Evolutionary conservation across 2,329 filamentous ascomycete genomes (phyloP), one percentile per base, ranked within the genome.

Genomic region (Anthostomella pinea): DNA sequence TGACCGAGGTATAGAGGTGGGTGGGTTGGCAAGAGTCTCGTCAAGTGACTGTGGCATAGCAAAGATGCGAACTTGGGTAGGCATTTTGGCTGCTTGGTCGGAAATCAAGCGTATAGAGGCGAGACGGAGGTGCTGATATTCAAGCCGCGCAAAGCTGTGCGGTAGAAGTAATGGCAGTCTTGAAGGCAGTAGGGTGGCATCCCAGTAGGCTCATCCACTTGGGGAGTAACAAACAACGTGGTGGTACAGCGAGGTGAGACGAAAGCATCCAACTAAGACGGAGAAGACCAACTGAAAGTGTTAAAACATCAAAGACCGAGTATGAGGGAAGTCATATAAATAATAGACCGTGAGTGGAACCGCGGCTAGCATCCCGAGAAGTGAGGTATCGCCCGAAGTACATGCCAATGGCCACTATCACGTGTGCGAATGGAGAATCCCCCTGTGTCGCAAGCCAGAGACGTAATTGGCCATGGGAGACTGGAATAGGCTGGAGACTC

Each of bases 81-180:
- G 68, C 75, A 82, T 81, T 48, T 56, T 63, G 64, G 76, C 60
- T 77, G 72, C 55, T 63, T 54, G 56, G 14, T 53, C 51, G 48
- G 24, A 37, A 61, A 54, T 74, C 71, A 87, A 65, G 74, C 76
- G 70, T 87, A 88, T 36, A 87, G 70, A 52, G 85, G 82, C 50
- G 84, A 87, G 64, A 95, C 79, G 57, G 70, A 77, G 54, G 86
- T 94, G 67, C 81, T 77, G 54, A 95, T 81, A 59, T 85, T 91
- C 54, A 95, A 72, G 60, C 89, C 83, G 72, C 87, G 87, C 68
- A 95, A 70, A 60, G 87, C 85, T 65, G 83, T 94, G 72, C 87
- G 87, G 72, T 87, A 93, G 69, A 95, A 94, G 69, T 94, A 94
- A 63, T 94, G 87, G 58, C 86, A 94, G 66, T 94, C 85, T 73